Conservation (phyloP, 352 stramenopile species). For the Phytophthora macrochlamydospora region DNA sequence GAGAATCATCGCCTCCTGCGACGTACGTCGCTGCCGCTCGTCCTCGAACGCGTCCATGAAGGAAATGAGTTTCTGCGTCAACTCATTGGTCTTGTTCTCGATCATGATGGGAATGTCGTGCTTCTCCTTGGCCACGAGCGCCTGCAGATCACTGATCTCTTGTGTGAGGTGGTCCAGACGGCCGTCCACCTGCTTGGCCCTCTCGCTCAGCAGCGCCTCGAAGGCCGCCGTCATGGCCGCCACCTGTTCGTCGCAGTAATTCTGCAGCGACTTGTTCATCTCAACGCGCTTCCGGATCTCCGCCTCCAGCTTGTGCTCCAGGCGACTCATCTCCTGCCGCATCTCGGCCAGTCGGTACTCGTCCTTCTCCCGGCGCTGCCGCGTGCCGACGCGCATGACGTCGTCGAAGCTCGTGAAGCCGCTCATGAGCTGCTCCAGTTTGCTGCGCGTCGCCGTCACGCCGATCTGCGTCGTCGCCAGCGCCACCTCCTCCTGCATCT, state of each 20-base stretch:
- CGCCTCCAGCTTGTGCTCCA: slow-evolving; percentile 91
- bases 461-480: slow-evolving; percentile 43
- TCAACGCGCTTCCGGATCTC: slow-evolving; percentile 95
- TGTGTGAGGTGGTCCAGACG: slow-evolving; percentile 71
- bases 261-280: slow-evolving; percentile 93
- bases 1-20: slow-evolving; percentile 89
- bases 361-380: slow-evolving; percentile 92
- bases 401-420: slow-evolving; percentile 88
- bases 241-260: slow-evolving; percentile 91
- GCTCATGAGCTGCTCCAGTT: slow-evolving; percentile 86
- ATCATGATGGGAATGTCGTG: slow-evolving; percentile 91
- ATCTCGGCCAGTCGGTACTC: slow-evolving; percentile 94
- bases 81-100: slow-evolving; percentile 87
- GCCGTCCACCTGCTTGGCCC: slow-evolving; percentile 73
- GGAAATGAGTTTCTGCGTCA: slow-evolving; percentile 85
- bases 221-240: slow-evolving; percentile 84
- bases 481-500: slow-evolving; percentile 17
- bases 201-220: slow-evolving; percentile 78
- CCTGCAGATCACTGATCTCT: slow-evolving; percentile 84
- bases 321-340: slow-evolving; percentile 88
- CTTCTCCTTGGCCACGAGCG: slow-evolving; percentile 86
- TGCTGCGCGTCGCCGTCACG: slow-evolving; percentile 78
- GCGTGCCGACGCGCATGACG: slow-evolving; percentile 85
- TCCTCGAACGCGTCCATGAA: slow-evolving; percentile 92
- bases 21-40: slow-evolving; percentile 81